Conservation (phyloP, 2,329 filamentous ascomycete genomes). For the Pseudogymnoascus sp. region DNA sequence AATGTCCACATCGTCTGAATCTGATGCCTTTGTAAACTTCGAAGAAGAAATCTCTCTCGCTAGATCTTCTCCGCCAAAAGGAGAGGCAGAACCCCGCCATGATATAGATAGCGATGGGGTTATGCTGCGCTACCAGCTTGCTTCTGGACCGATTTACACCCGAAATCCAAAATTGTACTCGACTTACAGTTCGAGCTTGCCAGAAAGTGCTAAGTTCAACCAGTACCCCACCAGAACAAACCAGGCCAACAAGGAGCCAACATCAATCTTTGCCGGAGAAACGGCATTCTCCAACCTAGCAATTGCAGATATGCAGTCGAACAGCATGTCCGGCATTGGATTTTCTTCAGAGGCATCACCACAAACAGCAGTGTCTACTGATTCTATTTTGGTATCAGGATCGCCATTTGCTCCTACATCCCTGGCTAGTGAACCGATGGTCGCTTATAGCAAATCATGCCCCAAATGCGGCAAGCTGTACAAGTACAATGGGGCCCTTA, state of each 20-base stretch:
- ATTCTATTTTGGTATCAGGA: neutral
- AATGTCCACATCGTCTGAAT: neutral
- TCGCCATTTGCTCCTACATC: neutral
- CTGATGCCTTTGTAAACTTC: slow-evolving; percentile 1
- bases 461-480: neutral
- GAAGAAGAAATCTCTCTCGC: neutral
- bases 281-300: neutral
- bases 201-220: neutral
- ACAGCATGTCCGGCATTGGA: neutral
- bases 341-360: neutral
- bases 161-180: neutral
- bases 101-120: neutral
- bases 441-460: neutral
- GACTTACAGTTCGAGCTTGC: neutral
- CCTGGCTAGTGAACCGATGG: neutral
- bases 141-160: neutral
- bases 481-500: neutral
- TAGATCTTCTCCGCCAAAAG: neutral
- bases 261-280: neutral
- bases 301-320: neutral
- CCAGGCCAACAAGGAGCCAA: neutral
- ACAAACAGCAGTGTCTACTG: neutral
- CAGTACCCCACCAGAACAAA: neutral
- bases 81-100: neutral
- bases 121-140: neutral